Evolutionary conservation across 2,329 filamentous ascomycete species (phyloP), one percentile per base, ranked within the genome.

Genomic region (Penicillium sp.): DNA sequence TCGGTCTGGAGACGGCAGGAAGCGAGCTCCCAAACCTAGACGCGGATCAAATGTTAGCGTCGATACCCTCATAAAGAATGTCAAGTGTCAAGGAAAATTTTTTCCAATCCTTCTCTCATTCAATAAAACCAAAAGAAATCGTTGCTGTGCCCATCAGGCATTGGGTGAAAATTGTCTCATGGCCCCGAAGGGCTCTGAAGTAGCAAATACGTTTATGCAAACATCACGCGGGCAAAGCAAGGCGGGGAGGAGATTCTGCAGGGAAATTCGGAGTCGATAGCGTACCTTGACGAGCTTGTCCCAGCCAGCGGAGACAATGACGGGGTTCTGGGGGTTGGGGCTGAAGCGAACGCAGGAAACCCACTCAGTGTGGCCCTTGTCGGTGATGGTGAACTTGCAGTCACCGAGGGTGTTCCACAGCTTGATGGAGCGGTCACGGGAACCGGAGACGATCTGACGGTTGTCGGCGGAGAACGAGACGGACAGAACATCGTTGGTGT

Each of bases 301-400:
- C 93, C 93, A 98, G 69, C 90, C 90, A 76, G 86, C 84, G 74
- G 87, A 94, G 74, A 98, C 93, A 73, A 98, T 98, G 75, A 98
- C 93, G 65, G 93, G 91, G 85, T 97, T 98, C 82, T 97, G 91
- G 71, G 93, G 93, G 84, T 98, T 98, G 73, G 93, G 93, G 78
- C 87, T 94, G 87, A 98, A 98, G 77, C 93, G 87, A 66, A 98
- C 93, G 81, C 91, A 97, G 59, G 91, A 96, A 66, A 95, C 93
- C 93, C 93, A 98, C 78, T 98, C 93, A 77, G 88, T 88, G 83
- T 98, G 93, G 74, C 93, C 93, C 87, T 98, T 98, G 75, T 98
- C 93, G 77, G 88, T 95, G 82, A 98, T 97, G 80, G 91, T 98
- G 85, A 84, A 98, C 83, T 98, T 98, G 90, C 93, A 98, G 84